Evolutionary conservation across 1,284 basidiomycete species (phyloP).

Genomic region (Spongispora temasekensis): DNA sequence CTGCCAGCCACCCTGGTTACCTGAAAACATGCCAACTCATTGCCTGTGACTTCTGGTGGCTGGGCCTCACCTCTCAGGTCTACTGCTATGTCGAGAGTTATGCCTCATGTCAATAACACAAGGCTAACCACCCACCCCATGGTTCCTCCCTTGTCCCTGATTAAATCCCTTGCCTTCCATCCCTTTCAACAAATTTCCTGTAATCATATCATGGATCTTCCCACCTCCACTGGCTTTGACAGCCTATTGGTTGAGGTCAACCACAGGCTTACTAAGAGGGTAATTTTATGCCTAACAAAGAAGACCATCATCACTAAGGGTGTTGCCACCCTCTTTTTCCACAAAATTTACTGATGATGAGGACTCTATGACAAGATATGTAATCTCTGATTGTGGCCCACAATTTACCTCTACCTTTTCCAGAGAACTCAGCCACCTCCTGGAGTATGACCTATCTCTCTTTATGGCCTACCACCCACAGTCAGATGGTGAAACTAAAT

Average conservation of each 20-base stretch:
- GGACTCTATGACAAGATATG: background rate
- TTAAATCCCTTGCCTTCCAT: background rate
- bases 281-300: background rate
- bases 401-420: background rate
- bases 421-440: background rate
- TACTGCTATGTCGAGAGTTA: too few relatives aligned
- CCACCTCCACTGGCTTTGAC: background rate
- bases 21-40: too few relatives aligned
- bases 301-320: background rate
- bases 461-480: background rate
- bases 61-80: too few relatives aligned
- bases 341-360: background rate
- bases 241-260: background rate
- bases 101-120: background rate
- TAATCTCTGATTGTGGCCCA: background rate
- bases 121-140: background rate
- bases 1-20: too few relatives aligned
- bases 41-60: too few relatives aligned
- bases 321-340: background rate
- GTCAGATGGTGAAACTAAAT: background rate
- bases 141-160: background rate
- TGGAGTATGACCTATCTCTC: background rate
- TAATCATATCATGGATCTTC: background rate
- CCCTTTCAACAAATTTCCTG: background rate
- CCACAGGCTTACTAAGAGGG: background rate